Evolutionary conservation across 306 rosid species (phyloP), one percentile per base, ranked within the genome.

Genomic region (Cucumis cinereus): DNA sequence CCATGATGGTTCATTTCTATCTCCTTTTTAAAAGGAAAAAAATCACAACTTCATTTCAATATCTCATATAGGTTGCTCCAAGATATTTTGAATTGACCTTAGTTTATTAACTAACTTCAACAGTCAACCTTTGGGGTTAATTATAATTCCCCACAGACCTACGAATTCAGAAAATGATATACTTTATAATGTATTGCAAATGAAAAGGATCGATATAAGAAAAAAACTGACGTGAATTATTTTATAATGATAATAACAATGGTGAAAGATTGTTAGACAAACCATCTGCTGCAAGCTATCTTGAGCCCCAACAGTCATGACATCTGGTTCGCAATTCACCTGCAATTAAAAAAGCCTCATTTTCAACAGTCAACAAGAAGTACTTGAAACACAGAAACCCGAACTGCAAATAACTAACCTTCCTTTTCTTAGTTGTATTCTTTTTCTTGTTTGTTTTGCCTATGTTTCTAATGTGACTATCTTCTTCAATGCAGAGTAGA

Each of bases 281-380:
- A 94, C 99, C 99, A 94, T 89, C 81, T 90, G 99, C 80, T 92
- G 99, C 87, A 88, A 82, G 93, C 88, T 86, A 49, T 91, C 97
- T 84, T 92, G 92, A 79, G 93, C 83, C 71, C 95, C 96, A 79
- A 84, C 89, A 60, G 93, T 79, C 79, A 91, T 83, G 82, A 87
- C 93, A 78, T 90, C 95, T 10, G 91, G 86, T 64, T 94, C 97
- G 11, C 85, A 78, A 83, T 81, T 87, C 88, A 85, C 85, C 99
- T 92, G 90, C 85, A 86, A 75, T 73, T 74, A 61, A 79, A 78
- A 78, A 83, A 77, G 38, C 17, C 83, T 82, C 76, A 80, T 57
- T 33, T 78, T 75, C 40, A 73, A 66, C 36, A 71, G 1, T 73
- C 47, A 72, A 67, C 45, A 71, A 0, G n/a, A 1, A 75, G 47